Conservation (phyloP, 1,139 yeast genomes). For the Meyerozyma carpophila region DNA sequence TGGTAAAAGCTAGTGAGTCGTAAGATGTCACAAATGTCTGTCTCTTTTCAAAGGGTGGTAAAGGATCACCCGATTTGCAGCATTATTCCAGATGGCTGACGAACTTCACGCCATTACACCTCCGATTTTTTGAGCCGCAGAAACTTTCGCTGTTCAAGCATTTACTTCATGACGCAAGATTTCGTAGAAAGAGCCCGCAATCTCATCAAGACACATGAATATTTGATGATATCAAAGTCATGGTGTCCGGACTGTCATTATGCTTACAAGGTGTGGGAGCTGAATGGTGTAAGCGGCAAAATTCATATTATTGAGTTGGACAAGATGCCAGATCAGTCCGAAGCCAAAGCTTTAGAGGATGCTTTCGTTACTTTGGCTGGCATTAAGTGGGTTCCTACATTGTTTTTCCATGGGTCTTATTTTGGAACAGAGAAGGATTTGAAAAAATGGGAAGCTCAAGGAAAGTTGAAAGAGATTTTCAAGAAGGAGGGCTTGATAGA, state of each 20-base stretch:
- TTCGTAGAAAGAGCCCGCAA: constrained; percentile 34
- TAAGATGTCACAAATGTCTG: too few species aligned
- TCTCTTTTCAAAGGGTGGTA: too few species aligned
- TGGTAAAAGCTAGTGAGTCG: too few species aligned
- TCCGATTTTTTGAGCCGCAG: neutral
- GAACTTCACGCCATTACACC: neutral
- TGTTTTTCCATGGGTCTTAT: constrained; percentile 57
- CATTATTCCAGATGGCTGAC: too few species aligned
- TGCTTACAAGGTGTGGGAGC: constrained; percentile 49
- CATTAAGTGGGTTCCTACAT: constrained; percentile 67
- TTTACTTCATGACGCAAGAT: constrained; percentile 1
- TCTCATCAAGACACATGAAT: constrained; percentile 41
- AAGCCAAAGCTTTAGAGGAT: constrained; percentile 51
- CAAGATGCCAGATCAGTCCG: constrained; percentile 41
- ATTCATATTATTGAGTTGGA: constrained; percentile 58
- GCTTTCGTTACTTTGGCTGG: constrained; percentile 60
- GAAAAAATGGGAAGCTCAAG: constrained; percentile 38
- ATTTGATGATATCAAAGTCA: constrained; percentile 57
- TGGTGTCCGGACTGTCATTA: constrained; percentile 81
- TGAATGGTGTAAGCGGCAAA: constrained; percentile 44
- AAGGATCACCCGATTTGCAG: too few species aligned
- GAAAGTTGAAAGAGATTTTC: constrained; percentile 37
- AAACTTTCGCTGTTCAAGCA: neutral
- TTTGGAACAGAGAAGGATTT: constrained; percentile 57
- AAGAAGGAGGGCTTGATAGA: constrained; percentile 7